These are phyloP conservation scores for Candida sp. DNA, from an alignment of 1,139 yeast genomes.

Conservation along the genomic window DNA sequence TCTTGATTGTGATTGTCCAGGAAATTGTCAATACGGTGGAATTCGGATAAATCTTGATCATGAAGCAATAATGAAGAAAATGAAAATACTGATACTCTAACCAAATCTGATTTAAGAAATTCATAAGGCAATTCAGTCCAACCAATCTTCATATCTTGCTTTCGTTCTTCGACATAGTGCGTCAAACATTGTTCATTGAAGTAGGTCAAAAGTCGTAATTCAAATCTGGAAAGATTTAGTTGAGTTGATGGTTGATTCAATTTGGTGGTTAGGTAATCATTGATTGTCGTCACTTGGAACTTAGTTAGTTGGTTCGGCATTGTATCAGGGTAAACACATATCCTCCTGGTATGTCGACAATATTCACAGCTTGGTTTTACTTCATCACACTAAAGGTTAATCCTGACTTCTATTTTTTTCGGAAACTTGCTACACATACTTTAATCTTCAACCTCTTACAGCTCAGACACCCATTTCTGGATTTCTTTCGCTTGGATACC, in stretches of 20 bases:
- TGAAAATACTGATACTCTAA: neutral
- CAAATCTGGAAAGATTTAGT: conserved; percentile 24
- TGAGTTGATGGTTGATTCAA: conserved; percentile 13
- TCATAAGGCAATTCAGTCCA: neutral
- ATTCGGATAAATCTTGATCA: neutral
- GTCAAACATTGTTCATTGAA: conserved; percentile 25
- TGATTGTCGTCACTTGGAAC: neutral
- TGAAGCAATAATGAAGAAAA: neutral
- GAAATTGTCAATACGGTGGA: neutral
- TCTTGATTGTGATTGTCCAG: neutral
- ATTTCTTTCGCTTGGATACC: neutral
- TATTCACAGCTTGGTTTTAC: conserved; percentile 26
- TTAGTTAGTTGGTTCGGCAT: neutral
- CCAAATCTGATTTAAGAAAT: neutral
- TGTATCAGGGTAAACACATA: conserved; percentile 15
- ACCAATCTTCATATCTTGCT: neutral
- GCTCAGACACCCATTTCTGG: conserved; percentile 7
- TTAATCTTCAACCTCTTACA: conserved; percentile 7
- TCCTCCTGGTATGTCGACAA: conserved; percentile 21
- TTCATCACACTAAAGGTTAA: conserved; percentile 19
- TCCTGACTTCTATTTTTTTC: neutral
- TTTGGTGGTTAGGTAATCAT: neutral
- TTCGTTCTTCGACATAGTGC: conserved; percentile 8
- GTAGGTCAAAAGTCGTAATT: conserved; percentile 26
- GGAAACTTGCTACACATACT: neutral